Conservation (phyloP, 306 rosid species). For the Datisca glomerata region DNA sequence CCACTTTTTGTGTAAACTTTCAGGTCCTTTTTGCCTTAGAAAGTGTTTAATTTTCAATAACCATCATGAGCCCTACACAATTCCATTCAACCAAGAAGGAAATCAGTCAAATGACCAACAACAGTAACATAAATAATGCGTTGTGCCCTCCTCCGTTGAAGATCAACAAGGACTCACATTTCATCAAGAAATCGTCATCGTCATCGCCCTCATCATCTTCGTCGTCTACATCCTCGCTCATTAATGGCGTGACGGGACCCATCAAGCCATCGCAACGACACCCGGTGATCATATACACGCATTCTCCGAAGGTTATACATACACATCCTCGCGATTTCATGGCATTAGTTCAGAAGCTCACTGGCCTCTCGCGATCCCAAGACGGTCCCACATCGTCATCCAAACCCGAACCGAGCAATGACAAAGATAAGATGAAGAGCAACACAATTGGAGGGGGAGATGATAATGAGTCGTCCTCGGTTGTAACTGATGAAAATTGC, state of each 20-base stretch:
- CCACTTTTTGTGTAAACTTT: too few species aligned
- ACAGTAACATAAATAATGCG: conserved; percentile 4
- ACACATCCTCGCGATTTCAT: conserved; percentile 60
- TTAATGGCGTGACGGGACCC: conserved; percentile 3
- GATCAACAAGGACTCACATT: conserved; percentile 42
- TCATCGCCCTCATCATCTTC: conserved; percentile 23
- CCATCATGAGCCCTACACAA: conserved; percentile 3
- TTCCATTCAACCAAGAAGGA: neutral
- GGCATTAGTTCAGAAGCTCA: conserved; percentile 71
- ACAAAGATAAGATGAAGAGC: conserved; percentile 1
- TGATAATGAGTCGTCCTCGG: conserved; percentile 61
- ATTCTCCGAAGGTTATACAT: conserved; percentile 65
- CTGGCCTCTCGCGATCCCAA: conserved; percentile 35
- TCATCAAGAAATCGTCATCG: conserved; percentile 27
- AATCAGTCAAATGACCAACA: neutral
- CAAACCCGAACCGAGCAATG: neutral
- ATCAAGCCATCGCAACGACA: conserved; percentile 39
- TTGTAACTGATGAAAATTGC: conserved; percentile 36
- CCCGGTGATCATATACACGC: conserved; percentile 74
- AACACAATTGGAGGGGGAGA: conserved; percentile 15
- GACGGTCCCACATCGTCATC: conserved; percentile 10
- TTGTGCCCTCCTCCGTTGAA: conserved; percentile 41
- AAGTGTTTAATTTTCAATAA: too few species aligned
- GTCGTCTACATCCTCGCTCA: conserved; percentile 6
- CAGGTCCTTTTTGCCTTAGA: too few species aligned